Evolutionary conservation across 1,139 yeast genomes (phyloP), one percentile per base, ranked within the genome.

Genomic region (Chernovozyma sophiae-reginae): DNA sequence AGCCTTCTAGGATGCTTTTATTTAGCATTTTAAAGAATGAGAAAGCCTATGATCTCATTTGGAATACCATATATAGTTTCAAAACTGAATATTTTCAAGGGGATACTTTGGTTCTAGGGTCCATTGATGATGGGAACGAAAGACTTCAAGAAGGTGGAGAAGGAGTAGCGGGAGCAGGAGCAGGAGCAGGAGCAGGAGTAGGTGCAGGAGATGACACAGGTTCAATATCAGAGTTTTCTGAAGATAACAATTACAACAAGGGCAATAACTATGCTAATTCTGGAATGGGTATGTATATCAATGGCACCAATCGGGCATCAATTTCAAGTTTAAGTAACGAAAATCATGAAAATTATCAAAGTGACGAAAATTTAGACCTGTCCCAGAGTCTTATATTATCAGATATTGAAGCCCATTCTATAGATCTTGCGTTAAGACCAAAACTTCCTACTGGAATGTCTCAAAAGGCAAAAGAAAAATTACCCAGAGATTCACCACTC

Each of bases 371-470:
- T 10, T 7, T 20, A 7, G 23, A 7, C 10, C 23, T 20, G 23
- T 10, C 8, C 10, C 23, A 20, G 23, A n/a, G n/a, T n/a, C n/a
- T n/a, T n/a, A n/a, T n/a, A n/a, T n/a, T n/a, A n/a, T n/a, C n/a
- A n/a, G 29, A 26, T 8, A 13, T 26, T 13, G 52, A 44, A 25
- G 43, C 39, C 4, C 43, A 12, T 16, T 33, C 30, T 12, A 51
- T 64, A 11, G 61, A 57, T 20, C 53, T 52, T 11, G 56, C 71
- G 0, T 49, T 70, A 26, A 51, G 69, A 37, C 74, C 76, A 15
- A 60, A 51, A 17, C 68, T 60, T 29, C 89, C 86, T 1, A 56
- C 71, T 2, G 90, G 90, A 3, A 74, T 83, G 81, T 75, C 86
- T 0, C 56, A 57, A 14, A 74, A 65, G 41, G 77, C 80, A 1